These are phyloP conservation scores for Ganoderma multipileum DNA, from an alignment of 1,284 basidiomycete species.

Conservation along the genomic window DNA sequence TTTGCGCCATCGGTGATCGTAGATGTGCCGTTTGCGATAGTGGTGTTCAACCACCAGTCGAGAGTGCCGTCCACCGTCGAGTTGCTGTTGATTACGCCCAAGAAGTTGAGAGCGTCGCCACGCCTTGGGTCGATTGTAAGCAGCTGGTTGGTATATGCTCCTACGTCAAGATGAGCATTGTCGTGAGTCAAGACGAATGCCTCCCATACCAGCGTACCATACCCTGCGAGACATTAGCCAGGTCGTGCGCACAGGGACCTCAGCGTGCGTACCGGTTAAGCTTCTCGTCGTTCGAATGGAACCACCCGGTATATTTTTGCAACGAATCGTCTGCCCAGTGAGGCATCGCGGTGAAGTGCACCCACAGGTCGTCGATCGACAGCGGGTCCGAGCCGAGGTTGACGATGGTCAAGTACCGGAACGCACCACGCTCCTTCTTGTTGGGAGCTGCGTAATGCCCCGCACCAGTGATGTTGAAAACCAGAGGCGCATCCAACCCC, in stretches of 20 bases:
- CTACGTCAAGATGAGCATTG: not conserved
- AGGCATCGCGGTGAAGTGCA: conserved; percentile 30
- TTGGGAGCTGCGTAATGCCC: conserved; percentile 20
- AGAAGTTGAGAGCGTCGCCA: conserved; percentile 11
- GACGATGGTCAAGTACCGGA: conserved; percentile 29
- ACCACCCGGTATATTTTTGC: conserved; percentile 27
- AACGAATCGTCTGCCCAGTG: conserved; percentile 25
- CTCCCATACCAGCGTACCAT: conserved; percentile 27
- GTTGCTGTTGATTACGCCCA: conserved; percentile 3
- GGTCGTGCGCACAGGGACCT: too few species aligned
- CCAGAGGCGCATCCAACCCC: conserved; percentile 20
- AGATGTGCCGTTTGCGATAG: not conserved
- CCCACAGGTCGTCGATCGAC: conserved; percentile 23
- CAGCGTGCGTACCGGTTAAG: conserved; percentile 21
- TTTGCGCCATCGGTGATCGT: conserved; percentile 30
- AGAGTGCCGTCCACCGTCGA: conserved; percentile 12
- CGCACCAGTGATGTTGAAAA: conserved; percentile 20
- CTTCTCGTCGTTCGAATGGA: conserved; percentile 29
- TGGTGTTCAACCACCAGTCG: conserved; percentile 25
- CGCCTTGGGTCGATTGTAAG: conserved; percentile 24
- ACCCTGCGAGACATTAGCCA: conserved; percentile 12
- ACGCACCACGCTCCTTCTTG: conserved; percentile 28
- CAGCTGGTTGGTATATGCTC: conserved; percentile 28
- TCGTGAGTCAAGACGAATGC: too few species aligned
- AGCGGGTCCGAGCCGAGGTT: conserved; percentile 17